A percentile compares a stretch with the other conserved stretches of the same genome.
phyloP scores from a whole-genome alignment of 1,284 basidiomycete species.

The Tilletia indica region DNA sequence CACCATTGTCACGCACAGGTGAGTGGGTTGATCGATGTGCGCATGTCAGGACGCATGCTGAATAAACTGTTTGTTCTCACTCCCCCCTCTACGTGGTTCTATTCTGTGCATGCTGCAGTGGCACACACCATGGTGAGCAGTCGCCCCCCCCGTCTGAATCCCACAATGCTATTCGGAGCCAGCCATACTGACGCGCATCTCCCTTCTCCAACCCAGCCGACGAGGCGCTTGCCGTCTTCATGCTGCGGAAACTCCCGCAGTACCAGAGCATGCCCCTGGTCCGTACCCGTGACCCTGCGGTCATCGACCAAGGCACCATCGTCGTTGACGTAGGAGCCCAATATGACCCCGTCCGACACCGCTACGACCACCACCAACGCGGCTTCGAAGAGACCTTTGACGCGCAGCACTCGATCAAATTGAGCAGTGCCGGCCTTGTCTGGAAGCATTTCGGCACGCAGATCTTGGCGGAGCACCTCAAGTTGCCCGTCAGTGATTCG shows the following conservation, averaged over 20 bases:
- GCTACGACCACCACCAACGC: slow-evolving; percentile 95
- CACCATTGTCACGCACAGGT: slow-evolving; percentile 16
- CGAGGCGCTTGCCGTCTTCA: slow-evolving; percentile 88
- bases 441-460: slow-evolving; percentile 80
- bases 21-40: not conserved
- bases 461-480: slow-evolving; percentile 71
- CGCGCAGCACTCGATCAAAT: slow-evolving; percentile 73
- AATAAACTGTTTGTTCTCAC: not conserved
- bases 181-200: not conserved
- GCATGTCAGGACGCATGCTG: not conserved
- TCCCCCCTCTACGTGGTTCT: not conserved
- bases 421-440: slow-evolving; percentile 87
- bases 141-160: not conserved
- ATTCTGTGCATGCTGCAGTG: not conserved
- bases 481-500: slow-evolving; percentile 63
- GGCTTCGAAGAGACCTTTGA: slow-evolving; percentile 89
- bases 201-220: slow-evolving; percentile 64
- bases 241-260: slow-evolving; percentile 74
- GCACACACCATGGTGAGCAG: slow-evolving; percentile 13
- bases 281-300: slow-evolving; percentile 70
- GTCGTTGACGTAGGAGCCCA: slow-evolving; percentile 97
- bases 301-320: slow-evolving; percentile 82
- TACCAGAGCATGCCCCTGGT: slow-evolving; percentile 64
- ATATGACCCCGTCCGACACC: slow-evolving; percentile 74
- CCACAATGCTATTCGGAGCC: not conserved